phyloP scores from a whole-genome alignment of 257 asterid species.

The Nemophila menziesii region DNA sequence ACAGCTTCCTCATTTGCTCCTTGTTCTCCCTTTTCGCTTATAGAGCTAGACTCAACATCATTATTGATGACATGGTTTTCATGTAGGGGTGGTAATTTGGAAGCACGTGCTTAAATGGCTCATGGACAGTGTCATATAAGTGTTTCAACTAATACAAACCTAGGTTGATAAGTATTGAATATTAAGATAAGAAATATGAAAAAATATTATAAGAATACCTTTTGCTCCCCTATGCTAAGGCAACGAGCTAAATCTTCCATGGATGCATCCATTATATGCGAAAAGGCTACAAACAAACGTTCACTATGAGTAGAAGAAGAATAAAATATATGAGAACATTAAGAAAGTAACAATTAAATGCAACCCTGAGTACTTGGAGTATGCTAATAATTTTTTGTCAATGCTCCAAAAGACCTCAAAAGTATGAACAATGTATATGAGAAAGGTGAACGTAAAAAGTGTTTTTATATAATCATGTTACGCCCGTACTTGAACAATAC shows the following conservation, averaged over 20 bases:
- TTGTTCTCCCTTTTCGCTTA: conserved; percentile 24
- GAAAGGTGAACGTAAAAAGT: too few relatives aligned
- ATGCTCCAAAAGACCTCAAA: too few relatives aligned
- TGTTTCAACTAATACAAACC: conserved; percentile 58
- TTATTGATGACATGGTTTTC: conserved; percentile 24
- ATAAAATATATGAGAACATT: too few relatives aligned
- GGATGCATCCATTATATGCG: conserved; percentile 89
- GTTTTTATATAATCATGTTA: too few relatives aligned
- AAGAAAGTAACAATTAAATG: too few relatives aligned
- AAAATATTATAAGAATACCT: conserved; percentile 33
- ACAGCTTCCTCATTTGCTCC: conserved; percentile 25
- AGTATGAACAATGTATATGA: too few relatives aligned
- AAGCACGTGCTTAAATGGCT: conserved; percentile 80
- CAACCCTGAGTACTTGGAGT: too few relatives aligned
- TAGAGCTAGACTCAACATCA: conserved; percentile 23
- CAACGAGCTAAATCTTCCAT: conserved; percentile 98
- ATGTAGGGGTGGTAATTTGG: conserved; percentile 25
- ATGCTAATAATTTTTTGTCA: too few relatives aligned
- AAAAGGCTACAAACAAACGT: conserved; percentile 45
- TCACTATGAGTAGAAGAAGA: too few relatives aligned
- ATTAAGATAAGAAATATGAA: not conserved
- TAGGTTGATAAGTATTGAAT: too few relatives aligned
- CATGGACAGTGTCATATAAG: conserved; percentile 72
- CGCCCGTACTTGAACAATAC: too few relatives aligned
- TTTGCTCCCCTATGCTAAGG: conserved; percentile 96